phyloP scores from a whole-genome alignment of 2,329 filamentous ascomycete species.

The Clonostachys rhizophaga region DNA sequence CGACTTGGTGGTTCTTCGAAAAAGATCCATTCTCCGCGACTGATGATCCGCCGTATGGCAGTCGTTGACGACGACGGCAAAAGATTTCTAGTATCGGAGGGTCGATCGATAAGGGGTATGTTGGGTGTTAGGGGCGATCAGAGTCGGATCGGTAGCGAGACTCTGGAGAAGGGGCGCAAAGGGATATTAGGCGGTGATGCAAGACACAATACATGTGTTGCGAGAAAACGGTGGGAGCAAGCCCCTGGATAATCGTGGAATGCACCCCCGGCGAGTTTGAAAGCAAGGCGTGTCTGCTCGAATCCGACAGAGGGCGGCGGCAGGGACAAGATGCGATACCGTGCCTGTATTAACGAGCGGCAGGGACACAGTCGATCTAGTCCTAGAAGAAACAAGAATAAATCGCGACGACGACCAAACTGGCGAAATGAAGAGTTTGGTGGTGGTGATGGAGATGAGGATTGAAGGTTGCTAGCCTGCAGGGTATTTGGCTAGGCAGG shows the following conservation, averaged over 20 bases:
- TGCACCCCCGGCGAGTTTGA: not conserved
- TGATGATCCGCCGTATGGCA: no score
- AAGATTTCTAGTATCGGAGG: no score
- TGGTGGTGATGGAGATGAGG: no score
- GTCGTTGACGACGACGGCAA: no score
- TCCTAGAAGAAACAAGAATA: not conserved
- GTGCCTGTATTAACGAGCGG: slow-evolving; percentile 1
- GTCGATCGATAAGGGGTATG: not conserved
- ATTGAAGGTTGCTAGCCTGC: no score
- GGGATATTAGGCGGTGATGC: no score
- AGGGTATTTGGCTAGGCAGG: no score
- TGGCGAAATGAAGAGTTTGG: not conserved
- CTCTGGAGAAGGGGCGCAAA: no score
- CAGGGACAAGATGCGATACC: not conserved
- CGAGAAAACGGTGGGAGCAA: not conserved
- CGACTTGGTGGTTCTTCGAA: slow-evolving; percentile 49
- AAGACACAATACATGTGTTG: not conserved
- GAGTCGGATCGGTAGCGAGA: not conserved
- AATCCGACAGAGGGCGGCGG: not conserved
- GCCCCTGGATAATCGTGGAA: not conserved
- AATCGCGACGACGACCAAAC: not conserved
- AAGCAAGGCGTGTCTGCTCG: not conserved
- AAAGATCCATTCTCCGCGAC: slow-evolving; percentile 44
- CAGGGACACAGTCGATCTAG: slow-evolving; percentile 1
- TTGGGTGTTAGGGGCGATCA: not conserved